Conservation (phyloP, 2,329 filamentous ascomycete species). For the Verticillium nubilum region DNA sequence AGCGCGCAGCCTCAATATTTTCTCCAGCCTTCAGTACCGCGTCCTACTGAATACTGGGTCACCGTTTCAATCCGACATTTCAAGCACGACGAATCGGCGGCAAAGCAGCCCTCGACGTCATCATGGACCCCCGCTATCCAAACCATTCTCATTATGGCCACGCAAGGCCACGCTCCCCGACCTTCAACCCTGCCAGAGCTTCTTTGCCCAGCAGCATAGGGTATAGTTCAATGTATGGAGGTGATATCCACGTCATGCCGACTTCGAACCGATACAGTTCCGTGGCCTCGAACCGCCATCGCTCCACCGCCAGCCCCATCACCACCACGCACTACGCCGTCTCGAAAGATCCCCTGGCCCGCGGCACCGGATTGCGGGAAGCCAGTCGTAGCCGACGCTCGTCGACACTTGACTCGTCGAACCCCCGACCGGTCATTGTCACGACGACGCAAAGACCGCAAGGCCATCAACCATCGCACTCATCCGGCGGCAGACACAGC, state of each 20-base stretch:
- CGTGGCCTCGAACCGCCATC: constrained; percentile 13
- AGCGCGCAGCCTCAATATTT: not conserved
- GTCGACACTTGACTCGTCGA: constrained; percentile 43
- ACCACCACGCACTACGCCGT: constrained; percentile 53
- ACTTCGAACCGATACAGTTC: constrained; percentile 26
- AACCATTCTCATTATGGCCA: constrained; percentile 9
- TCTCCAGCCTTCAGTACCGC: not conserved
- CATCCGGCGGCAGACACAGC: constrained; percentile 22
- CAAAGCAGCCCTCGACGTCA: constrained; percentile 3
- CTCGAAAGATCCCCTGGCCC: constrained; percentile 43
- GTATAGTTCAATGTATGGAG: constrained; percentile 43
- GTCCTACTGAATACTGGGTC: not conserved
- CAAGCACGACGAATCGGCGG: not conserved
- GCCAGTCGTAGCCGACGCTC: constrained; percentile 43
- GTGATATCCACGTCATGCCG: constrained; percentile 50
- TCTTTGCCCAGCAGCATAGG: constrained; percentile 47
- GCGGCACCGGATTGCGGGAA: constrained; percentile 43
- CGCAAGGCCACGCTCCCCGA: constrained; percentile 30
- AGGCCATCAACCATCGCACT: constrained; percentile 33
- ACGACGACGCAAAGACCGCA: constrained; percentile 43
- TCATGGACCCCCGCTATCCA: constrained; percentile 14
- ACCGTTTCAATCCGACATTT: not conserved
- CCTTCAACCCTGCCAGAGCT: constrained; percentile 44
- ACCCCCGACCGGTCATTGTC: constrained; percentile 50
- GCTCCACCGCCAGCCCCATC: constrained; percentile 19